Evolutionary conservation across 1,139 yeast species (phyloP), one percentile per base, ranked within the genome.

Genomic region (Yamadazyma dendronema): DNA sequence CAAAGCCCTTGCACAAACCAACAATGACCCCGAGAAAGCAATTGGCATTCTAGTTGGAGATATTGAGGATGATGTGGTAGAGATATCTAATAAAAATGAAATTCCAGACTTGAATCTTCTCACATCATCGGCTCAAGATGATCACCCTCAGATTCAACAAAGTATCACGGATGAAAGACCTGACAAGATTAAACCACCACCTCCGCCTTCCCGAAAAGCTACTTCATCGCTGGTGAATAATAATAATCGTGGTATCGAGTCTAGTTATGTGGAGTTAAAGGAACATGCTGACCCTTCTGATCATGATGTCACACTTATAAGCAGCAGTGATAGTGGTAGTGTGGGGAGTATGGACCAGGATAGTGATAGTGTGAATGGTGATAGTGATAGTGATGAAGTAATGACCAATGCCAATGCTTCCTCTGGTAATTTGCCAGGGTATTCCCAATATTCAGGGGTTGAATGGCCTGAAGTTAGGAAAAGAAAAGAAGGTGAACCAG

Each of bases 1-100:
- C 7, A 57, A 54, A 17, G 81, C 81, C 0, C 59, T 76, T 33
- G 40, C 56, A 39, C 54, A 54, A 21, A 52, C 77, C 15, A 62
- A 68, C 37, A 67, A 74, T 43, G 72, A 80, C 47, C 63, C 79
- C n/a, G 72, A 71, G 32, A 62, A 62, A 30, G 87, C 87, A 4
- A 67, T 79, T 34, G 74, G 72, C 21, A 72, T 57, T 48, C 65
- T 81, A 21, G 74, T 80, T 46, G 74, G 69, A 27, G 77, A 66
- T 21, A 57, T 60, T 33, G 39, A 37, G 11, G 31, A 16, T n/a
- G 41, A 35, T 16, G 34, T 34, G 38, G 40, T 39, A 7, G 46
- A 40, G 29, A 40, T 48, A 14, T 29, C 39, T 9, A 47, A 47
- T 31, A 43, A 39, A 22, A 28, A 37, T 9, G 56, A 53, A 15